Conservation (phyloP, 208 protist species). For the Crithidia mellificae region DNA sequence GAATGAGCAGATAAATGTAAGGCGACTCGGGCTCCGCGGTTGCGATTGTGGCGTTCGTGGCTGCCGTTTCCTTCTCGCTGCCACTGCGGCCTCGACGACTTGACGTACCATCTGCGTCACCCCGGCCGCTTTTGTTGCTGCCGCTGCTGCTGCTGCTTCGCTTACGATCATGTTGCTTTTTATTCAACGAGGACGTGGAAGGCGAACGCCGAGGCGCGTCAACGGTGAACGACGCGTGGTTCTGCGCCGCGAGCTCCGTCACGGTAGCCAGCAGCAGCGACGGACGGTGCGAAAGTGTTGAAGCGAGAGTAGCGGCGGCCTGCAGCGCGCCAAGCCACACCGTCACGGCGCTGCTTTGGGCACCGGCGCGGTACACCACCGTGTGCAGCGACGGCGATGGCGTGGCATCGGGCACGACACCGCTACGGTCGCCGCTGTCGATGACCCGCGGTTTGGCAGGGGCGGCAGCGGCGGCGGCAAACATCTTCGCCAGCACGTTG, state of each 20-base stretch:
- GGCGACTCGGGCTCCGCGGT: not conserved
- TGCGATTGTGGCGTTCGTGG: not conserved
- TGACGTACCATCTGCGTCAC: too few relatives aligned
- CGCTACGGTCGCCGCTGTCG: not conserved
- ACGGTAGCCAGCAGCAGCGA: slow-evolving; percentile 22
- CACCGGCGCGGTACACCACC: slow-evolving; percentile 30
- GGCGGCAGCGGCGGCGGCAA: not conserved
- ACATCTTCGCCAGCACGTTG: slow-evolving; percentile 7
- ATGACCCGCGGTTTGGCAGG: not conserved
- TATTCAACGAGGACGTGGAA: not conserved
- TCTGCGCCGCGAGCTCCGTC: slow-evolving; percentile 13
- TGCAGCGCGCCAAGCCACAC: slow-evolving; percentile 28
- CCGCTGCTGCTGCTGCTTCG: not conserved
- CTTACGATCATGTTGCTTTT: too few relatives aligned
- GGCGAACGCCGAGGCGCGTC: not conserved
- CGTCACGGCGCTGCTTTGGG: slow-evolving; percentile 17
- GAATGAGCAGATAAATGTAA: slow-evolving; percentile 28
- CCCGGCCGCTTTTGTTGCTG: not conserved
- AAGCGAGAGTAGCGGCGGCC: slow-evolving; percentile 24
- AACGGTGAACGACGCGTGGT: not conserved
- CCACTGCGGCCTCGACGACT: not conserved
- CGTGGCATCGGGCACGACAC: too few relatives aligned
- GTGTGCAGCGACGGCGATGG: slow-evolving; percentile 23
- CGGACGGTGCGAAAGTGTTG: not conserved
- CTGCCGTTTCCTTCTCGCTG: not conserved